Evolutionary conservation across 1,284 basidiomycete species (phyloP).

Genomic region (Laetiporus sulphureus): DNA sequence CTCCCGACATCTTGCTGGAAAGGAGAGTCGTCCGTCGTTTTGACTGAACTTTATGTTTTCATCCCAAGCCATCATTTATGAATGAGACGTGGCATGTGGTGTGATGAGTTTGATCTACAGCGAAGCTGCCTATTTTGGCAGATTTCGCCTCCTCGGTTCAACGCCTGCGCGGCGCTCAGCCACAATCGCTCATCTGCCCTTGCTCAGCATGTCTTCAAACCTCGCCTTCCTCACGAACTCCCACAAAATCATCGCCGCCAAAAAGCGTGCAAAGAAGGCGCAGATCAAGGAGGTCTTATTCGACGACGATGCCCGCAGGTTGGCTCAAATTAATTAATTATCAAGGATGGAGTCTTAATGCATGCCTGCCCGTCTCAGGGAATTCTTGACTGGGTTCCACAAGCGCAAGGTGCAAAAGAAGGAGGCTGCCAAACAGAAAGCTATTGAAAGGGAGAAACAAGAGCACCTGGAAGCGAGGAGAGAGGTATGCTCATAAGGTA

Average conservation of each 20-base stretch:
- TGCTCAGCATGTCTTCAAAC: no score
- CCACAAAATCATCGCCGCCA: slow-evolving; percentile 53
- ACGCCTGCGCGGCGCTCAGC: neutral
- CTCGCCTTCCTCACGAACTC: slow-evolving; percentile 51
- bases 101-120: neutral
- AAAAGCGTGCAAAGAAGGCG: slow-evolving; percentile 46
- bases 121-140: neutral
- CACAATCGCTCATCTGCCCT: no score
- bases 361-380: slow-evolving; percentile 35
- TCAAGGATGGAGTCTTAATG: slow-evolving; percentile 1
- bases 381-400: slow-evolving; percentile 82
- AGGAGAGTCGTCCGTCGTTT: no score
- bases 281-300: slow-evolving; percentile 71
- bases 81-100: no score
- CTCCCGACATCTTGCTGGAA: no score
- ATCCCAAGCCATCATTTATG: no score
- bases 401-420: slow-evolving; percentile 77
- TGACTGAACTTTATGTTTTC: no score
- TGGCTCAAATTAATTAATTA: slow-evolving; percentile 11
- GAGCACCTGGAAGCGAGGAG: slow-evolving; percentile 59
- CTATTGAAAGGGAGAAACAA: slow-evolving; percentile 60
- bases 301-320: slow-evolving; percentile 74
- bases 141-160: no score
- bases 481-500: slow-evolving; percentile 58
- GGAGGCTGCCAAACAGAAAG: slow-evolving; percentile 63